Conservation (phyloP, 192 early-diverging fungal genomes). For the Rhizoclosmatium globosum region DNA sequence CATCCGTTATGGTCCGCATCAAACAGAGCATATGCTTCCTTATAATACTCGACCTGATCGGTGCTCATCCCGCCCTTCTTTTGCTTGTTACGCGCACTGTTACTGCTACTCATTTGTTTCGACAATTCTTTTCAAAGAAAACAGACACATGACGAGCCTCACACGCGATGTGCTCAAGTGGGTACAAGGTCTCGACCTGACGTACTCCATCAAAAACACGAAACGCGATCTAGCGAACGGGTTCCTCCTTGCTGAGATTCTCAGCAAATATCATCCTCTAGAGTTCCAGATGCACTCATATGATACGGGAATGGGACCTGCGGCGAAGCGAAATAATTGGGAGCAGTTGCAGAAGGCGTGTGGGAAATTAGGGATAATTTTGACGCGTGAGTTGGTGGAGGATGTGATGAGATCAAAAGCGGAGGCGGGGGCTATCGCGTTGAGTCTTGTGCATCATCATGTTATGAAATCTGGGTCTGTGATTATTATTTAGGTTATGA, state of each 20-base stretch:
- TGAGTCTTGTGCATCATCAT: conserved; percentile 45
- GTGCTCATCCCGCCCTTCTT: background rate
- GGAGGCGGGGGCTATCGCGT: conserved; percentile 43
- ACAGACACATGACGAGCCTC: conserved; percentile 7
- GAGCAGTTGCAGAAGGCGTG: conserved; percentile 49
- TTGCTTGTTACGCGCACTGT: background rate
- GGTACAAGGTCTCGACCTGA: conserved; percentile 52
- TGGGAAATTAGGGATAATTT: conserved; percentile 45
- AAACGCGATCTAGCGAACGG: conserved; percentile 60
- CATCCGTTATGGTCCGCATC: conserved; percentile 54
- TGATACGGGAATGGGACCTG: conserved; percentile 54
- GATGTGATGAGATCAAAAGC: conserved; percentile 38
- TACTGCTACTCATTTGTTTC: background rate
- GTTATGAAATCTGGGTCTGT: conserved; percentile 37
- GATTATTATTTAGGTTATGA: background rate
- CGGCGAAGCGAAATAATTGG: conserved; percentile 59
- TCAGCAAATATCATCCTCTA: conserved; percentile 53
- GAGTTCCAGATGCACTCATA: conserved; percentile 56
- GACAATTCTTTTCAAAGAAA: conserved; percentile 11
- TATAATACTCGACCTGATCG: conserved; percentile 29
- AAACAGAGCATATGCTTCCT: conserved; percentile 55
- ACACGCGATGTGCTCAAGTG: conserved; percentile 59
- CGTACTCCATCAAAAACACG: conserved; percentile 54
- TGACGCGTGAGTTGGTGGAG: conserved; percentile 34
- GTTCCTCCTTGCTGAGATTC: conserved; percentile 61